phyloP scores from a whole-genome alignment of 2,329 filamentous ascomycete genomes.

The Monosporascus sp. region DNA sequence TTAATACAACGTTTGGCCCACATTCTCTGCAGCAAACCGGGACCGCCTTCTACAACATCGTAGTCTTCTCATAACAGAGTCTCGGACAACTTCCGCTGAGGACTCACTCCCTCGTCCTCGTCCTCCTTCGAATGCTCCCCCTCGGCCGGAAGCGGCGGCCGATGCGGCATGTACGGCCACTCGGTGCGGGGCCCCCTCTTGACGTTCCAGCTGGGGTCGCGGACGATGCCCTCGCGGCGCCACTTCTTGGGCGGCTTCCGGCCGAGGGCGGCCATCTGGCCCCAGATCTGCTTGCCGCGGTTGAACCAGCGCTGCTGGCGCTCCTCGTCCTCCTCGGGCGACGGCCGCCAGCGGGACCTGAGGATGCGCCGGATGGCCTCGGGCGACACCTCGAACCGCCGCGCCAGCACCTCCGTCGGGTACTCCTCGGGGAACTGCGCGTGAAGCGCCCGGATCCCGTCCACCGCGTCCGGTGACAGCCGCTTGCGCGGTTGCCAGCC shows the following conservation, averaged over 20 bases:
- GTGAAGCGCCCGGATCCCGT: slow-evolving; percentile 83
- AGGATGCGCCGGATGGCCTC: slow-evolving; percentile 87
- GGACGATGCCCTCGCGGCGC: slow-evolving; percentile 49
- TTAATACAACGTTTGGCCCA: too few species aligned
- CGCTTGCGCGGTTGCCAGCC: slow-evolving; percentile 81
- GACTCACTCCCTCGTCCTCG: slow-evolving; percentile 20
- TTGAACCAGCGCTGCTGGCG: slow-evolving; percentile 58
- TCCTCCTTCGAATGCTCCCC: slow-evolving; percentile 18
- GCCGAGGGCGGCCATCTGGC: slow-evolving; percentile 53
- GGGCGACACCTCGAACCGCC: slow-evolving; percentile 78
- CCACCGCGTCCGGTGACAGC: slow-evolving; percentile 84
- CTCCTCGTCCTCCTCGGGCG: slow-evolving; percentile 48
- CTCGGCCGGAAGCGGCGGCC: background rate
- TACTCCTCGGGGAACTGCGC: slow-evolving; percentile 71
- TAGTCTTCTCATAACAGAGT: slow-evolving; percentile 18
- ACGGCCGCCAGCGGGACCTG: slow-evolving; percentile 68
- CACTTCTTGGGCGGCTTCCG: slow-evolving; percentile 57
- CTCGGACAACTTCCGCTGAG: slow-evolving; percentile 21
- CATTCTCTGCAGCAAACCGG: too few species aligned
- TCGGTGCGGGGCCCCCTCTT: slow-evolving; percentile 23
- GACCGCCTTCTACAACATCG: too few species aligned
- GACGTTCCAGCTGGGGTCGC: slow-evolving; percentile 38
- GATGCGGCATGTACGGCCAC: slow-evolving; percentile 20
- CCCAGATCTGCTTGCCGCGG: slow-evolving; percentile 56
- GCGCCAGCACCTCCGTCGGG: slow-evolving; percentile 66